Evolutionary conservation across 495 filamentous ascomycete species (phyloP), one percentile per base, ranked within the genome.

Genomic region (Elasticomyces elasticus): DNA sequence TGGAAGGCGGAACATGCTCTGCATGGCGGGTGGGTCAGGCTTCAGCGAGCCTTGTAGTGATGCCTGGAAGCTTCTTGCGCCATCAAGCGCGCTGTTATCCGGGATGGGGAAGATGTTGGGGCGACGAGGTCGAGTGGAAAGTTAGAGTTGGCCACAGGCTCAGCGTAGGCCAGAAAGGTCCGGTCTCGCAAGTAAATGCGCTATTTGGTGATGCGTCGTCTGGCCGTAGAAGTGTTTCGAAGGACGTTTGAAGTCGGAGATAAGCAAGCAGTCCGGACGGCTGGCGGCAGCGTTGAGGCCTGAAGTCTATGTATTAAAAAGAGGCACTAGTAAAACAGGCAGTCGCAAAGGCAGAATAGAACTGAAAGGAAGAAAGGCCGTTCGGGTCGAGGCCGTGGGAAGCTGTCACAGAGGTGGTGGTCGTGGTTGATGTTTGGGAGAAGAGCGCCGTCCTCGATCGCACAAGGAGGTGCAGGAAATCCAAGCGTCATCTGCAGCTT

Each of bases 1-100:
- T 19, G 67, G 62, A 13, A 71, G 59, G 24, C 67, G 59, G 56
- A 69, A 70, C 35, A 71, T 66, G 49, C 61, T 66, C 54, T 71
- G 69, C 67, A 71, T 71, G 52, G 49, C 61, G 56, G 35, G 27
- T 31, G 42, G 40, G 48, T 24, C 40, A 51, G 53, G 54, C 42
- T 22, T 60, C 49, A 56, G 17, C 47, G 46, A 52, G 41, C 33
- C 46, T 1, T 9, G 22, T 1, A 25, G 3, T 9, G 47, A 15
- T 56, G 52, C 58, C 53, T 52, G 20, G n/a, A 25, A 27, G 17
- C 30, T 20, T 20, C 11, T 47, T 19, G 11, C 52, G 50, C 58
- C 58, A 61, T 61, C 20, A 9, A 55, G 44, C 19, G 17, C 26
- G 20, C 28, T n/a, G 37, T 15, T 41, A 54, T 44, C 9, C 22